Evolutionary conservation across 257 asterid genomes (phyloP), one percentile per base, ranked within the genome.

Genomic region (Salvia miltiorrhiza): DNA sequence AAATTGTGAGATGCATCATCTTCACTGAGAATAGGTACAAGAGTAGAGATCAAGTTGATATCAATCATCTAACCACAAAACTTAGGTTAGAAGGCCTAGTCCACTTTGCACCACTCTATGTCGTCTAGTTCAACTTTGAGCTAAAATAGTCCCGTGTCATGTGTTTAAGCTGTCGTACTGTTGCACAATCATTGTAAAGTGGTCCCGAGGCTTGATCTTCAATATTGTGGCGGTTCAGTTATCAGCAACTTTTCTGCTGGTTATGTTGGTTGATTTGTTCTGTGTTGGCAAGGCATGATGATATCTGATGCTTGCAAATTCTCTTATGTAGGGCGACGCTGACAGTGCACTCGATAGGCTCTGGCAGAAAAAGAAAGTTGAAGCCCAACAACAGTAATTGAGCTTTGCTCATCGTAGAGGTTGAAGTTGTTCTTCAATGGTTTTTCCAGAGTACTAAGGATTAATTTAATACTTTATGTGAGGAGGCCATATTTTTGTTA

Each of bases 331-430:
- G 90, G 94, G 94, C 43, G 94, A 87, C 50, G 94, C 90, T 4
- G 94, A 87, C 78, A 78, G 94, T 10, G 94, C 85, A 2, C 63
- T 87, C 13, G 94, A 87, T 49, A 74, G 94, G 35, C 89, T 87
- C n/a, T 87, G 94, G 94, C 89, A 83, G 76, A 87, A 87, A 56
- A 83, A 76, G 89, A 87, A 85, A 53, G 82, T 60, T 2, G 90
- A 87, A 55, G 75, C 54, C 19, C 57, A 76, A 7, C 94, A 80
- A 26, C 71, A 70, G 70, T 77, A 23, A 66, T 44, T 0, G 19
- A 11, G n/a, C n/a, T 52, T 47, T 16, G n/a, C n/a, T n/a, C n/a
- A n/a, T n/a, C n/a, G n/a, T n/a, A n/a, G n/a, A n/a, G n/a, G n/a
- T n/a, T n/a, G 5, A 49, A 49, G 28, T 28, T 28, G 14, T 55